Conservation (phyloP, 805 yeast species). For the Blastobotrys parvus region DNA sequence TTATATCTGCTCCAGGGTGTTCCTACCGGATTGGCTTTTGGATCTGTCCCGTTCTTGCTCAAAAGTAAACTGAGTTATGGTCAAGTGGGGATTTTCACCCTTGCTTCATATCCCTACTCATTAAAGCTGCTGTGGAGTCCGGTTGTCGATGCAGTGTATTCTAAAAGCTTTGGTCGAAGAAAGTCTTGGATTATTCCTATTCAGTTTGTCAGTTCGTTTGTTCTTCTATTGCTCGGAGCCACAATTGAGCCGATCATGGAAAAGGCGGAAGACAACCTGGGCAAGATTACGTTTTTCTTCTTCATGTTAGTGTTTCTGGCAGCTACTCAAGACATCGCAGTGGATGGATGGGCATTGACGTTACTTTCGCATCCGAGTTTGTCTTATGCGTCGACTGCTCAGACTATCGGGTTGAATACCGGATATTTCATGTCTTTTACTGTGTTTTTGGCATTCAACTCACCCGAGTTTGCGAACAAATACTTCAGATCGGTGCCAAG, state of each 20-base stretch:
- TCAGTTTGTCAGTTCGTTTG: constrained; percentile 68
- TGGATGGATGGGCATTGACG: constrained; percentile 98
- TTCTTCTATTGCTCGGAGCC: constrained; percentile 58
- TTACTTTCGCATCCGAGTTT: constrained; percentile 68
- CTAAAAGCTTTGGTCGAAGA: constrained; percentile 63
- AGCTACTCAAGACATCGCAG: constrained; percentile 98
- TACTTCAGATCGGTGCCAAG: constrained; percentile 58
- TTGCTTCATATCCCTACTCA: constrained; percentile 93
- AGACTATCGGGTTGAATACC: constrained; percentile 86
- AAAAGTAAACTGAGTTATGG: constrained; percentile 78
- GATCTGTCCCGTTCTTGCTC: constrained; percentile 82
- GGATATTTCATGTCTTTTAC: constrained; percentile 92
- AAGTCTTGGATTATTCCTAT: constrained; percentile 93
- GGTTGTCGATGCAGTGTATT: constrained; percentile 80
- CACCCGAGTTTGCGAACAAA: constrained; percentile 86
- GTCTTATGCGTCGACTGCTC: constrained; percentile 94
- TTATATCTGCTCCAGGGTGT: constrained; percentile 89
- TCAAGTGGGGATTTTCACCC: constrained; percentile 81
- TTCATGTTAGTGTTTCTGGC: constrained; percentile 75
- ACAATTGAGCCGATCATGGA: constrained; percentile 40
- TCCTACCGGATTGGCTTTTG: constrained; percentile 93
- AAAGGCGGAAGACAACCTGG: constrained; percentile 41
- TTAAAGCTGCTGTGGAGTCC: constrained; percentile 93
- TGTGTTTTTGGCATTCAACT: constrained; percentile 80
- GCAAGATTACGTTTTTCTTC: constrained; percentile 58